Base-by-base conservation (phyloP, 2,329 filamentous ascomycete species). In the Ascochyta pisi region DNA sequence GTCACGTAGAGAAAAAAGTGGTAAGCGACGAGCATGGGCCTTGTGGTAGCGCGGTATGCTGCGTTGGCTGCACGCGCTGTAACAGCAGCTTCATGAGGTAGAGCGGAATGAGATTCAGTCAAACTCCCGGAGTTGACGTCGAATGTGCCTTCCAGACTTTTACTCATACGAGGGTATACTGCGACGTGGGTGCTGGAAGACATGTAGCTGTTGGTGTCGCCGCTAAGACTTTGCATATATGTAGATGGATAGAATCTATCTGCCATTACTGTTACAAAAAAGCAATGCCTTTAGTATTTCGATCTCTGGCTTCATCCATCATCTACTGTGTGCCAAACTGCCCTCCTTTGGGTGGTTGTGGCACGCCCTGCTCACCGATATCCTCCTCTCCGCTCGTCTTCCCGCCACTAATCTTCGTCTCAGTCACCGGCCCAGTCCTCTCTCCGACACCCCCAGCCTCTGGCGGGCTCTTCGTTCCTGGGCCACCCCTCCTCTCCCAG, bases 401-500 rank as follows among this genome's bases (percentile, higher is more conserved):
- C 13, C 51, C 46, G 0, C 40, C 49, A 15, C 55, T 49, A 34
- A 56, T 56, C 42, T 57, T 63, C 10, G 50, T 67, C 52, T 63
- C 65, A 4, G 55, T 54, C 5, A 59, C 51, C 24, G 54, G 55
- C 2, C 46, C 54, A 10, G 58, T 60, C 26, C 62, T 55, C 45
- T 70, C 64, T 2, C 66, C 65, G 35, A 41, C 37, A 4, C 66
- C 67, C 8, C 62, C 61, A 5, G 63, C 50, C 41, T 39, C 26
- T 1, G 63, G 55, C 4, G 66, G 66, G 8, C 49, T 58, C 35
- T 64, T 70, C 15, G 65, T 71, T 29, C 64, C 63, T 40, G 83
- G 79, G 0, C 93, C 94, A 0, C 90, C 89, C 57, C 85, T 88
- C 69, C 78, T 84, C 61, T 82, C 82, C 95, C 95, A 98, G 73